Evolutionary conservation across 73 alveolate genomes (phyloP), one percentile per base, ranked within the genome.

Genomic region (Blepharisma stoltei): DNA sequence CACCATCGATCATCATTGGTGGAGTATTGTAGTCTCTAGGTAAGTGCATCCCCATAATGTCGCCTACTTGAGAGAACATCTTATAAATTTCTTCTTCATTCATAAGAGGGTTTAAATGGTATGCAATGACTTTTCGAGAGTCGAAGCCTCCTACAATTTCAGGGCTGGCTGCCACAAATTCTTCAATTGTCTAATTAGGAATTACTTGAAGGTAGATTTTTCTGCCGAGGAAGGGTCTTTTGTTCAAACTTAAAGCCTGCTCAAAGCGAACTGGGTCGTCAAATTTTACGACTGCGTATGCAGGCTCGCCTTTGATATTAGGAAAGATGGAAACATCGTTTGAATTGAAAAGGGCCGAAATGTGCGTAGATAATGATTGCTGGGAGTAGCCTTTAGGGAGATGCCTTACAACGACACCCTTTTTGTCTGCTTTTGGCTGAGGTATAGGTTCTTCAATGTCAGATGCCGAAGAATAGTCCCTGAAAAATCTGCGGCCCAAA

Each of bases 1-100:
- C 41, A 60, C 45, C 73, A 60, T 60, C 45, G 18, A 25, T 25
- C 18, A 60, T 25, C 14, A 20, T 14, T 20, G 46, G 14, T 1
- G 48, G 48, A 14, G 18, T 20, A 38, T 14, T 25, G 23, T 60
- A 60, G 73, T 60, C 73, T 60, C 14, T 20, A 60, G 73, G 73
- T 2, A 60, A 9, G 18, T 14, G 18, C 18, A 14, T 14, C 49
- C 45, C 23, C 73, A 60, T 60, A 2, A 60, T 60, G 46, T 60
- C 23, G 37, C 73, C 73, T 14, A 60, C 46, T 9, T 18, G 37
- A 14, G 73, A 60, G 45, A 60, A 60, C 18, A 18, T 60, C 46
- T n/a, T 9, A 25, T 60, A 60, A 1, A 60, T 38, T 60, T 60
- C 46, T 9, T 60, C 48, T 60, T 14, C 46, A 2, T n/a, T 20